Evolutionary conservation across 352 stramenopile genomes (phyloP).

Genomic region (Phytophthora pistaciae): DNA sequence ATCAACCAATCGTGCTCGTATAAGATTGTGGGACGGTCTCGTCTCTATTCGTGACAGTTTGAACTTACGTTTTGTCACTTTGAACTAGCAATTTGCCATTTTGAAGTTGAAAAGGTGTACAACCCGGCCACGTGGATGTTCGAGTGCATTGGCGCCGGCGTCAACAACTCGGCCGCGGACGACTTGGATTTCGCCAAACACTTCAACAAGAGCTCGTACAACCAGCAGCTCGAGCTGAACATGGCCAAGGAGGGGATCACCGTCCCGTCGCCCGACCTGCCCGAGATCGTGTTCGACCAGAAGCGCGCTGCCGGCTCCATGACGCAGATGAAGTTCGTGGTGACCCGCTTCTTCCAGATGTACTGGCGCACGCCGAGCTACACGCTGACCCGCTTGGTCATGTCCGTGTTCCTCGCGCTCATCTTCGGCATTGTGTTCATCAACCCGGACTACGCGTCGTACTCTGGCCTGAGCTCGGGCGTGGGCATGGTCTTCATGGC

Average conservation of each 20-base stretch:
- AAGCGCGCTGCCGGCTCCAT: constrained; percentile 39
- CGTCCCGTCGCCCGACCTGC: constrained; percentile 29
- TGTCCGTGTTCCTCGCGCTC: constrained; percentile 1
- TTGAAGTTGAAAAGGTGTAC: too few species aligned
- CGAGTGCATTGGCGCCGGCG: constrained; percentile 67
- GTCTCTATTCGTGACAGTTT: too few species aligned
- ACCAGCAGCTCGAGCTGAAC: constrained; percentile 14
- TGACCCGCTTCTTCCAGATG: constrained; percentile 8
- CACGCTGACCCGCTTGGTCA: constrained; percentile 2
- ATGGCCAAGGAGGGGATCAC: constrained; percentile 40
- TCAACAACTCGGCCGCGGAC: constrained; percentile 22
- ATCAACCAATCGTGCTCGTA: too few species aligned
- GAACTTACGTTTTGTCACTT: too few species aligned
- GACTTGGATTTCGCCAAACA: constrained; percentile 41
- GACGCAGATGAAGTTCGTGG: constrained; percentile 39
- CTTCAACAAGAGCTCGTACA: constrained; percentile 44
- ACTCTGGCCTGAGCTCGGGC: background rate
- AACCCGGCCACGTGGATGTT: constrained; percentile 94
- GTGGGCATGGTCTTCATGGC: constrained; percentile 6
- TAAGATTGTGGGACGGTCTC: too few species aligned
- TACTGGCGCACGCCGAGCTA: constrained; percentile 6
- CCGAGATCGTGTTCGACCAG: constrained; percentile 31
- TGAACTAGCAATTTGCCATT: too few species aligned
- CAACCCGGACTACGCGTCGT: constrained; percentile 1
- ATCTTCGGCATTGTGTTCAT: constrained; percentile 7